These are phyloP conservation scores for Leccinum pachyderme DNA, from an alignment of 1,284 basidiomycete species.

Conservation along the genomic window DNA sequence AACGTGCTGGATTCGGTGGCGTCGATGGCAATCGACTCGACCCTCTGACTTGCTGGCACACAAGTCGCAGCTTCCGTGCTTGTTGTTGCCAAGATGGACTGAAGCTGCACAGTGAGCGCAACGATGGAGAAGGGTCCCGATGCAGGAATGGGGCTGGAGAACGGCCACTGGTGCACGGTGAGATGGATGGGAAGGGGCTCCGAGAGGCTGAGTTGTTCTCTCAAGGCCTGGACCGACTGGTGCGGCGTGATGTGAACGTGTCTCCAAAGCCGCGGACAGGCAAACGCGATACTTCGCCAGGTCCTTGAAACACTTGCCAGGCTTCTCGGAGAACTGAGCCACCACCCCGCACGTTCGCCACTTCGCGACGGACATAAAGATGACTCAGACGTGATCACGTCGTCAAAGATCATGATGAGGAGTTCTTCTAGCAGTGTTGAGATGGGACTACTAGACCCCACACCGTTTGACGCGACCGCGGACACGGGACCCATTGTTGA, in stretches of 20 bases:
- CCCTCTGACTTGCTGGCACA: conserved; percentile 10
- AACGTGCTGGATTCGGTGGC: conserved; percentile 18
- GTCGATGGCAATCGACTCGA: conserved; percentile 16
- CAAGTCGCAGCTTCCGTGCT: not conserved
- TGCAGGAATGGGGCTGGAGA: conserved; percentile 5
- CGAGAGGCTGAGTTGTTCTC: conserved; percentile 20
- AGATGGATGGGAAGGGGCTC: conserved; percentile 15
- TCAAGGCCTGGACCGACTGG: conserved; percentile 10
- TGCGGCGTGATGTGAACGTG: conserved; percentile 15
- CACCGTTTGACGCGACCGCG: too few species aligned
- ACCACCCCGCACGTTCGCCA: not conserved
- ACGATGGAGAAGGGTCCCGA: conserved; percentile 13
- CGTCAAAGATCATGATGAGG: conserved; percentile 21
- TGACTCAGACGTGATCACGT: conserved; percentile 15
- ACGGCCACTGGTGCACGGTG: conserved; percentile 21
- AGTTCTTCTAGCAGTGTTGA: conserved; percentile 18
- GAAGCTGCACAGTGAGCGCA: conserved; percentile 18
- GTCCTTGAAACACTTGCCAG: conserved; percentile 16
- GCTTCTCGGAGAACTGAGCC: conserved; percentile 11
- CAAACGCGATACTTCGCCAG: conserved; percentile 16
- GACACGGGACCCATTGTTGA: not conserved
- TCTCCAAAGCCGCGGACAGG: conserved; percentile 23
- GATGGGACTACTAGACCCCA: conserved; percentile 14
- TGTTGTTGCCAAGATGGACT: conserved; percentile 14
- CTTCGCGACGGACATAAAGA: not conserved